Conservation (phyloP, 345 rosid genomes). For the Balakata baccata region DNA sequence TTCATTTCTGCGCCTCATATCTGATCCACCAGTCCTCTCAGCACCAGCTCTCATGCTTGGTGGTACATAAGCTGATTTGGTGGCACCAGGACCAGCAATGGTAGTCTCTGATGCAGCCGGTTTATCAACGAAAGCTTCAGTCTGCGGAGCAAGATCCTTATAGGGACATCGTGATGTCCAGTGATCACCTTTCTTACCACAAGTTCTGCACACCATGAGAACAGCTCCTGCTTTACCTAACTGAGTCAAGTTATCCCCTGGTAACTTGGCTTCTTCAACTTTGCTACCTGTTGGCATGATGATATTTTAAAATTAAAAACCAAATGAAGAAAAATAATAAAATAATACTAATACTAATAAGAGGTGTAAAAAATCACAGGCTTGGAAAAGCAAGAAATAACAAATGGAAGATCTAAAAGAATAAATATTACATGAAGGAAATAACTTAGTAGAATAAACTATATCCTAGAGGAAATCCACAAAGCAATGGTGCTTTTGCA, state of each 20-base stretch:
- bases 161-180: conserved; percentile 90
- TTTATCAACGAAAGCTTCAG: conserved; percentile 56
- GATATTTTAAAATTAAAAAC: neutral
- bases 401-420: neutral
- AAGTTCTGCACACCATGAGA: conserved; percentile 83
- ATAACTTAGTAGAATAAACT: neutral
- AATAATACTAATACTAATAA: neutral
- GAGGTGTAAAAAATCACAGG: neutral
- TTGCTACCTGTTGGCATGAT: conserved; percentile 49
- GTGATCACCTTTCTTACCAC: conserved; percentile 91
- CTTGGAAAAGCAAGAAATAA: neutral
- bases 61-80: conserved; percentile 68
- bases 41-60: conserved; percentile 76
- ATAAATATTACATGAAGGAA: neutral
- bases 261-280: conserved; percentile 54
- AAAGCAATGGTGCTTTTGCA: neutral
- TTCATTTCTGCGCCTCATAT: conserved; percentile 86
- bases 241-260: conserved; percentile 61
- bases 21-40: conserved; percentile 62
- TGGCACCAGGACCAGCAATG: conserved; percentile 37
- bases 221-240: conserved; percentile 70
- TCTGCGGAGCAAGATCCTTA: conserved; percentile 69
- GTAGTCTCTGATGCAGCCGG: conserved; percentile 50
- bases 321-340: neutral
- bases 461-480: neutral